Evolutionary conservation across 2,329 filamentous ascomycete genomes (phyloP).

Genomic region (Calonectria crousiana): DNA sequence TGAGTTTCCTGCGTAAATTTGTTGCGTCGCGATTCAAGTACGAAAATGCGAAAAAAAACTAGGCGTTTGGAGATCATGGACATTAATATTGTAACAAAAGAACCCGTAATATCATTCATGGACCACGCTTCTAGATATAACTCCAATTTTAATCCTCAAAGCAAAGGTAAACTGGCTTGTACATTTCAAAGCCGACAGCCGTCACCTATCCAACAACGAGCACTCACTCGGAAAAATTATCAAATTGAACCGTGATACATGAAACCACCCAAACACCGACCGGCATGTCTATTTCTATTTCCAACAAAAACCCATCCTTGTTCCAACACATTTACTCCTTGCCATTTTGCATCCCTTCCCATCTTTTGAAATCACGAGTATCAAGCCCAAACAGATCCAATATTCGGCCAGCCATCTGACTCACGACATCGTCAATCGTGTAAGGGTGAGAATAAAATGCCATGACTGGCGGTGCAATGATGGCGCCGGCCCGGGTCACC

Average conservation of each 20-base stretch:
- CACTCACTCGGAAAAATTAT: neutral
- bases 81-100: neutral
- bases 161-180: neutral
- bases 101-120: neutral
- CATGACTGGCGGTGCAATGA: constrained; percentile 59
- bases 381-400: constrained; percentile 59
- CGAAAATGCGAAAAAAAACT: no score
- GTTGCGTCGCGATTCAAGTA: no score
- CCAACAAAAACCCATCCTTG: neutral
- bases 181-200: neutral
- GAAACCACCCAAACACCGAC: neutral
- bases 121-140: neutral
- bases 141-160: neutral
- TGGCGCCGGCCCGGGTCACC: constrained; percentile 52
- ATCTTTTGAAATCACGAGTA: constrained; percentile 53
- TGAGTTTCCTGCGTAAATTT: no score
- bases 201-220: neutral
- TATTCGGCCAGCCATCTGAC: constrained; percentile 61
- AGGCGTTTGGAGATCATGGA: no score
- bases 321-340: neutral
- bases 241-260: neutral
- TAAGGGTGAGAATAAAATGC: constrained; percentile 57
- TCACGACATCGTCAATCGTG: constrained; percentile 55
- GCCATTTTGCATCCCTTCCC: constrained; percentile 41
- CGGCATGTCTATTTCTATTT: neutral